Evolutionary conservation across 1,139 yeast species (phyloP), one percentile per base, ranked within the genome.

Genomic region (Hansenula anomala): DNA sequence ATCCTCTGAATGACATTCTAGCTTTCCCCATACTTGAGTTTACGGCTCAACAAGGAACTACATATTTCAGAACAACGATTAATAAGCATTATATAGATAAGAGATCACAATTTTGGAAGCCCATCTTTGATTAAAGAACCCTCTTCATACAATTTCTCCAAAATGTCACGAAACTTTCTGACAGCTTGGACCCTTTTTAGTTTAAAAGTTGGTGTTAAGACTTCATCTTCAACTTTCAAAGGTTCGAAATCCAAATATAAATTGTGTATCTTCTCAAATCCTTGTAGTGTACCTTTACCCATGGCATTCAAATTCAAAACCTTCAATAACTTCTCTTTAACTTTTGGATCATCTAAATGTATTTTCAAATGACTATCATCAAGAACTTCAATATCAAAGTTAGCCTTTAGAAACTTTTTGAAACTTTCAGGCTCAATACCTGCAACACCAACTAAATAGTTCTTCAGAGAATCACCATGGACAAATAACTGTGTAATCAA

Each of bases 151-250:
- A 80, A 61, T 15, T 47, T 52, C 3, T 66, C 67, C 44, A 79
- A 61, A 12, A 59, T 63, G 2, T 58, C 53, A 37, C 60, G 58
- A 54, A 74, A 80, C 46, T 60, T 62, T 49, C 67, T 69, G 30
- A 65, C 52, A 7, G 77, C 76, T 33, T 67, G 52, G 10, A 71
- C 72, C 54, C 80, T 63, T 55, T 67, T 72, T 45, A 75, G 62
- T 56, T 75, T 75, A 57, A 73, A 58, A 4, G 80, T 75, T 30
- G 80, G 79, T 3, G 80, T 74, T 26, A 75, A 59, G 9, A 72
- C 70, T 31, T 71, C 71, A 35, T 67, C 63, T 33, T 67, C 73
- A 24, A 71, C 60, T 27, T 69, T 70, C 51, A 75, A 65, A 4
- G 80, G 78, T 37, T 73, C 78, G 38, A 73, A 60, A 40, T 62